Percentiles rank a stretch among this genome's conserved stretches.
Evolutionary conservation across 2,329 filamentous ascomycete genomes (phyloP).

Genomic region (Botrytis porri): DNA sequence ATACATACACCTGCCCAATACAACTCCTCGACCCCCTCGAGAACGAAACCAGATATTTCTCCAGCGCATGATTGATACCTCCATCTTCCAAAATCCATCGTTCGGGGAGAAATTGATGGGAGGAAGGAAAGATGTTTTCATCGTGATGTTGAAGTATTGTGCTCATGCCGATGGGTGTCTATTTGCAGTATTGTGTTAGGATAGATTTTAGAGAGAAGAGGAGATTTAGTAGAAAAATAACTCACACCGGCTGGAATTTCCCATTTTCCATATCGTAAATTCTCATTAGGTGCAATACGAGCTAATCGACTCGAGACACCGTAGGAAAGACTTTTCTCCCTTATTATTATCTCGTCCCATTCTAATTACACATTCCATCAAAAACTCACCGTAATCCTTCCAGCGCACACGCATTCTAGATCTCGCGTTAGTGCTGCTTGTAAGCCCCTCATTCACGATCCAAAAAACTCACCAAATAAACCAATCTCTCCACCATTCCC

Average conservation of each 20-base stretch:
- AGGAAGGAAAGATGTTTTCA: slow-evolving; percentile 26
- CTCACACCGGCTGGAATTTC: slow-evolving; percentile 24
- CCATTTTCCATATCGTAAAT: slow-evolving; percentile 22
- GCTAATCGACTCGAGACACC: slow-evolving; percentile 22
- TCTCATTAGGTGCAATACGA: slow-evolving; percentile 22
- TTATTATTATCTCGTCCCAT: background rate
- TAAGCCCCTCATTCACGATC: background rate
- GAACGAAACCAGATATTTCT: slow-evolving; percentile 29
- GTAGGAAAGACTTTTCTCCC: slow-evolving; percentile 23
- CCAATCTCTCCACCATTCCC: slow-evolving; percentile 27
- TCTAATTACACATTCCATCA: fast-evolving
- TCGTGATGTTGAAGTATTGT: slow-evolving; percentile 29
- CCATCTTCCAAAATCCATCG: slow-evolving; percentile 30
- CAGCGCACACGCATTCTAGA: slow-evolving; percentile 1
- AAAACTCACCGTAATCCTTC: background rate
- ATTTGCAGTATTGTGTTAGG: background rate
- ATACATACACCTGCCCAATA: slow-evolving; percentile 26
- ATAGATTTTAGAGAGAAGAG: background rate
- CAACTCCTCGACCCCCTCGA: slow-evolving; percentile 28
- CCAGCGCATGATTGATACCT: slow-evolving; percentile 27
- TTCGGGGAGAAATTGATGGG: slow-evolving; percentile 24
- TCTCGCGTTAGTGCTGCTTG: background rate
- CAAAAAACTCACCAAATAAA: background rate
- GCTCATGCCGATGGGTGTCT: slow-evolving; percentile 30
- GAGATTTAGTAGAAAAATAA: background rate